A percentile compares a stretch with the other conserved stretches of the same genome.
Conservation (phyloP, 1,284 basidiomycete genomes). For the Takashimella koratensis region DNA sequence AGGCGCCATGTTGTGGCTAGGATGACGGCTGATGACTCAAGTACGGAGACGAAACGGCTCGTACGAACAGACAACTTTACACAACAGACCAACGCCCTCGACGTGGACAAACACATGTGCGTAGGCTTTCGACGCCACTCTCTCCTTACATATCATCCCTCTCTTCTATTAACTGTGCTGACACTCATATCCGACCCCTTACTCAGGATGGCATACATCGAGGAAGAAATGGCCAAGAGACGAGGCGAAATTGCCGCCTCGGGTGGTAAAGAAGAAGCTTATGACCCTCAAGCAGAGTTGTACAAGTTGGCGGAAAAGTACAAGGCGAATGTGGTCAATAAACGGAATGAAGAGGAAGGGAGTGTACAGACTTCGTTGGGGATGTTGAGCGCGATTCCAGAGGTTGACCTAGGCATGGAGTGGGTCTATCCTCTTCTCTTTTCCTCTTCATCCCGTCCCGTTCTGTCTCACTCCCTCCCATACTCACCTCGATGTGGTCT, state of each 20-base stretch:
- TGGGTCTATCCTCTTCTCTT: slow-evolving; percentile 52
- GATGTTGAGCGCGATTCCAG: slow-evolving; percentile 94
- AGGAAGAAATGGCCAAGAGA: slow-evolving; percentile 82
- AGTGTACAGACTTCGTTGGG: slow-evolving; percentile 86
- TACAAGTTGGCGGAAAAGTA: slow-evolving; percentile 71
- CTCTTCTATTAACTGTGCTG: no score
- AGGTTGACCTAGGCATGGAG: slow-evolving; percentile 98
- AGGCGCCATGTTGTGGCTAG: no score
- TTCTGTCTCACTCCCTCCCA: neutral
- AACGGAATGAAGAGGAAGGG: slow-evolving; percentile 64
- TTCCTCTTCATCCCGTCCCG: neutral
- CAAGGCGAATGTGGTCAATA: slow-evolving; percentile 36
- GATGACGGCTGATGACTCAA: neutral
- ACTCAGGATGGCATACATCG: slow-evolving; percentile 93
- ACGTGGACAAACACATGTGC: slow-evolving; percentile 97
- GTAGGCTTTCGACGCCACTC: no score
- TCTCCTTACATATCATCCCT: slow-evolving; percentile 1
- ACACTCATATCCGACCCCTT: neutral
- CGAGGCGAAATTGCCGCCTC: slow-evolving; percentile 56
- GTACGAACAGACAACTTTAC: slow-evolving; percentile 91
- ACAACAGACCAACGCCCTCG: slow-evolving; percentile 88
- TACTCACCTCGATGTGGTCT: neutral
- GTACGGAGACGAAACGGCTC: neutral
- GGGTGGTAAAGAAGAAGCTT: slow-evolving; percentile 48
- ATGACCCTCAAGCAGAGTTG: slow-evolving; percentile 75